Evolutionary conservation across 352 stramenopile species (phyloP), one percentile per base, ranked within the genome.

Genomic region (Pythium brachiatum): DNA sequence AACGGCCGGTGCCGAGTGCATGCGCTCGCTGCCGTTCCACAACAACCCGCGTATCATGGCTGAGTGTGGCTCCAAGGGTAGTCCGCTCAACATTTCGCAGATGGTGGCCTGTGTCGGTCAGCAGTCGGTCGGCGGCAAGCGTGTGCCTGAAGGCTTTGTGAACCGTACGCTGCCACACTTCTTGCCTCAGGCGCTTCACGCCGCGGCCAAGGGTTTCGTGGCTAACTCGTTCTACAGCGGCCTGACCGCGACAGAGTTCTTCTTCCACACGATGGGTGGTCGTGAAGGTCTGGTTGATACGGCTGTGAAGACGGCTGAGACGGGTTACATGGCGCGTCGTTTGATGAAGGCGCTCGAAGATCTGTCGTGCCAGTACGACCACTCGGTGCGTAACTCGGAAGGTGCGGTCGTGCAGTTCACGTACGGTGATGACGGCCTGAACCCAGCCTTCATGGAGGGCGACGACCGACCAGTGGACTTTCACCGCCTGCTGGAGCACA

Each of bases 181-280:
- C 73, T 83, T 90, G 25, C 85, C 88, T 1, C 81, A 97, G 58
- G 96, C 94, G 57, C 81, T 99, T 18, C 97, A 97, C 50, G 96
- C 98, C 5, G 84, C 83, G 6, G 96, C 97, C 8, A 99, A 99
- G 73, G 98, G 98, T n/a, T 99, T 99, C 70, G 97, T 99, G 8
- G 94, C 96, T 16, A 99, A 99, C 69, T 99, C 94, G 46, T 99
- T 99, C 75, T 99, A 97, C 78, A 97, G 89, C 31, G 98, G 98
- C 31, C 78, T 99, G 50, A 99, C 92, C 16, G 96, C 98, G 20
- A 99, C 96, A 11, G 97, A 99, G 81, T 99, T 99, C 69, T 99
- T 99, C 70, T 99, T 99, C 79, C 98, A 99, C 76, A 99, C 97
- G 0, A 99, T 99, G 97, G 97, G 97, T 56, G 97, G 97, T 26